phyloP scores from a whole-genome alignment of 805 yeast genomes.

The Lipomyces mesembrius region DNA sequence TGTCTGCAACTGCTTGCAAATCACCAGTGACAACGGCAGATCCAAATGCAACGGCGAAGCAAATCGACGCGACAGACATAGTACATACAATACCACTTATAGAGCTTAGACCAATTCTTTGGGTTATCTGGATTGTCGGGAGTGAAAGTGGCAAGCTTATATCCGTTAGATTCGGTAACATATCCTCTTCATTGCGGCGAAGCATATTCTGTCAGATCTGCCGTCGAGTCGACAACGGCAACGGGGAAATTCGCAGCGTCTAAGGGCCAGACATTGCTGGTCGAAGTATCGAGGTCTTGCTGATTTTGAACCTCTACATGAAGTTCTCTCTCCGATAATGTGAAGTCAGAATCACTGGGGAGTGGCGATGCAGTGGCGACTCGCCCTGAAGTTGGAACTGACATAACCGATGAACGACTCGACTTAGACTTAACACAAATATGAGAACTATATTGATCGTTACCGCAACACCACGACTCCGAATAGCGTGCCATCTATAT shows the following conservation, averaged over 20 bases:
- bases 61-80: slow-evolving; percentile 56
- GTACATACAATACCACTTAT: slow-evolving; percentile 67
- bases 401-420: no score
- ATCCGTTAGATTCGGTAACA: slow-evolving; percentile 26
- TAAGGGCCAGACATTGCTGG: slow-evolving; percentile 18
- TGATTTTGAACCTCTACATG: slow-evolving; percentile 10
- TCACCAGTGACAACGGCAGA: slow-evolving; percentile 73
- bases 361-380: no score
- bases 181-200: slow-evolving; percentile 32
- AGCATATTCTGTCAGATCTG: slow-evolving; percentile 38
- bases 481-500: no score
- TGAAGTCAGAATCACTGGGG: no score
- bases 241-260: slow-evolving; percentile 41
- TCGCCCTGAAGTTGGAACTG: no score
- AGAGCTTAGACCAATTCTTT: slow-evolving; percentile 48
- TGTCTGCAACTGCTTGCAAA: slow-evolving; percentile 53
- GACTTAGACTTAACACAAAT: no score
- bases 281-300: slow-evolving; percentile 33
- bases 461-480: no score
- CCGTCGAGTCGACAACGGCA: slow-evolving; percentile 31
- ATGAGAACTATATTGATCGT: no score
- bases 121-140: slow-evolving; percentile 44
- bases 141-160: slow-evolving; percentile 37
- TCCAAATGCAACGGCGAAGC: slow-evolving; percentile 67
- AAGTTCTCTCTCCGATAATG: no score